phyloP scores from a whole-genome alignment of 441 rosid genomes.

The Gossypium davidsonii region DNA sequence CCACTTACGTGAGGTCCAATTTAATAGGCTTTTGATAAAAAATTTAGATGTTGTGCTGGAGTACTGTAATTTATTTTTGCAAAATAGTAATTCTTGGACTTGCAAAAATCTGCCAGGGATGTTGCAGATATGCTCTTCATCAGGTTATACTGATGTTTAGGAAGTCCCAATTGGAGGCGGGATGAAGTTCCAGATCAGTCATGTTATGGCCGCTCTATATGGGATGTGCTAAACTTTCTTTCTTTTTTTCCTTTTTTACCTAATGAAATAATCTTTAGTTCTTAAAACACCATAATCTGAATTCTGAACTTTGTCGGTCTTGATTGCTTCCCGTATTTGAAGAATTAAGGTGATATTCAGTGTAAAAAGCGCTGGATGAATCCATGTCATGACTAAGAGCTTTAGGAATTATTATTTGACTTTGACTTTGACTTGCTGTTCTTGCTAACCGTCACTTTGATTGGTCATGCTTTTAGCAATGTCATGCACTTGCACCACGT shows the following conservation, averaged over 20 bases:
- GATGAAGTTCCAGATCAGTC: background rate
- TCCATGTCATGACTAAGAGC: background rate
- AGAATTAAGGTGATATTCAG: background rate
- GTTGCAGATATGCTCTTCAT: background rate
- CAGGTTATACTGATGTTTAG: conserved; percentile 1
- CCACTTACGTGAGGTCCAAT: background rate
- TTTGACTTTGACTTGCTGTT: background rate
- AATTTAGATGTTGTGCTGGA: background rate
- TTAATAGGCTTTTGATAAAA: background rate
- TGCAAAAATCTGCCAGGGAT: background rate
- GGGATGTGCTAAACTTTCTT: background rate
- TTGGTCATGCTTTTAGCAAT: background rate
- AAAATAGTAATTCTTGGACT: background rate
- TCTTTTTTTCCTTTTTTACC: background rate
- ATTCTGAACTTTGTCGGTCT: background rate
- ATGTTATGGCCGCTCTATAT: background rate
- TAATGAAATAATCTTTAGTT: background rate
- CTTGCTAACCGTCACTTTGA: background rate
- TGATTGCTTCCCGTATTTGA: background rate
- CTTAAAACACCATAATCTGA: background rate
- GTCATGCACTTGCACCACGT: background rate
- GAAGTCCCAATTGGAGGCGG: background rate
- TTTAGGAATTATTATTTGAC: background rate
- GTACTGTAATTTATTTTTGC: background rate
- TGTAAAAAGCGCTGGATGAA: background rate